Evolutionary conservation across 2,329 filamentous ascomycete species (phyloP), one percentile per base, ranked within the genome.

Genomic region (Colletotrichum coccodes): DNA sequence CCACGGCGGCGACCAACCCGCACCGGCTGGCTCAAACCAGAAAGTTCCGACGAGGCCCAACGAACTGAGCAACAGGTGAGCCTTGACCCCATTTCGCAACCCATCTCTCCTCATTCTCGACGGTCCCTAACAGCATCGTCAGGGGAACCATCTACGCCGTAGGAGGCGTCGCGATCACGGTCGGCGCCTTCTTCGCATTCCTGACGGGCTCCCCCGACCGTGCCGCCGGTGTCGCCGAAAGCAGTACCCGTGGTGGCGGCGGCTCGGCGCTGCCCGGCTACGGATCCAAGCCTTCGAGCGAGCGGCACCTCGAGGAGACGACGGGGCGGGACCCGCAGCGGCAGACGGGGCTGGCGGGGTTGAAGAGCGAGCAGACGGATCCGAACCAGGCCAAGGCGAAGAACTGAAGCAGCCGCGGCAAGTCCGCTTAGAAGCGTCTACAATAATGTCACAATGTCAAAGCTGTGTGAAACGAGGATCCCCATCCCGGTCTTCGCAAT

Each of bases 331-430:
- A 58, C 7, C 34, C 58, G 21, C 40, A 52, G 1, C 42, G 59
- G n/a, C 60, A 26, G 11, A 57, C 49, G 26, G 64, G 28, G 7
- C 6, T 53, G 36, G 54, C 46, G 16, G 63, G 56, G 6, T 6
- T 60, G n/a, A 65, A 65, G 63, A 65, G 56, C 47, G 57, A 60
- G 23, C 56, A 59, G 63, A 60, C 38, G 38, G 46, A 64, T 11
- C 52, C 61, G 54, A 46, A 58, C 11, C 34, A 64, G n/a, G 16
- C 32, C 16, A 36, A 16, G 18, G 38, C 47, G 3, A 65, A 21
- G 30, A 65, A 65, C 36, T 64, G 26, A 47, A 14, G 2, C 5
- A 12, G 7, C n/a, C n/a, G n/a, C n/a, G n/a, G n/a, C n/a, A n/a
- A n/a, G n/a, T n/a, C n/a, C n/a, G 26, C 21, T 6, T 7, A 18